Percentiles rank a stretch among this genome's conserved stretches.
These are phyloP conservation scores for Sporothrix euskadiensis DNA, from an alignment of 2,329 filamentous ascomycete species.

Conservation along the genomic window DNA sequence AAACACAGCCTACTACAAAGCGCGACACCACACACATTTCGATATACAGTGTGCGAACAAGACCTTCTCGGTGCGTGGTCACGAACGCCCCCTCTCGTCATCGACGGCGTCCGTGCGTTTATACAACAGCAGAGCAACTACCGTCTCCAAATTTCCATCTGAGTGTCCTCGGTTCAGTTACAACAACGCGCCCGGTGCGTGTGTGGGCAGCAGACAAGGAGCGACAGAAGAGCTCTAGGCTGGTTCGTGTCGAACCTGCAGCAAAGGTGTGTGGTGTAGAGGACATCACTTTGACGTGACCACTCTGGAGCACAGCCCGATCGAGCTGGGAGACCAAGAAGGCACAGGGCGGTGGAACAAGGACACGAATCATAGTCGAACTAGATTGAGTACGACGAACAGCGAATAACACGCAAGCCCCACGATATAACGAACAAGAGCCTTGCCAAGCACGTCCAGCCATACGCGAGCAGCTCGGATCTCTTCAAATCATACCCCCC, in stretches of 20 bases:
- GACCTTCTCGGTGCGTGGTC: neutral
- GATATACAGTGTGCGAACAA: neutral
- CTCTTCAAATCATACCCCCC: neutral
- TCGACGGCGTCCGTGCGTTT: neutral
- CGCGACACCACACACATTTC: neutral
- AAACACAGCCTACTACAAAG: neutral
- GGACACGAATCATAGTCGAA: neutral
- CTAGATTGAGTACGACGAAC: neutral
- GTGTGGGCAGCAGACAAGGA: slow-evolving; percentile 11
- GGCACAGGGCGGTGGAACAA: neutral
- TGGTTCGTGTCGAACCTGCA: neutral
- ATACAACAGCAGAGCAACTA: neutral
- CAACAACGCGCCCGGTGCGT: slow-evolving; percentile 4
- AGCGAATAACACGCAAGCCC: neutral
- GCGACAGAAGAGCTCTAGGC: neutral
- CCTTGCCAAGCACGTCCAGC: neutral
- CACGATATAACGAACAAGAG: neutral
- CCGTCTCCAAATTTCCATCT: neutral
- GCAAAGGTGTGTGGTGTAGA: neutral
- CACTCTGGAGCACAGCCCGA: neutral
- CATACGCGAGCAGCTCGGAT: neutral
- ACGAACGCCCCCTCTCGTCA: neutral
- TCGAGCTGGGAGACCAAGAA: neutral
- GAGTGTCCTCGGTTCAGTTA: no score
- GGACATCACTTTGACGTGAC: neutral